These are phyloP conservation scores for Phytophthora pluvialis DNA, from an alignment of 352 stramenopile genomes.

Conservation along the genomic window DNA sequence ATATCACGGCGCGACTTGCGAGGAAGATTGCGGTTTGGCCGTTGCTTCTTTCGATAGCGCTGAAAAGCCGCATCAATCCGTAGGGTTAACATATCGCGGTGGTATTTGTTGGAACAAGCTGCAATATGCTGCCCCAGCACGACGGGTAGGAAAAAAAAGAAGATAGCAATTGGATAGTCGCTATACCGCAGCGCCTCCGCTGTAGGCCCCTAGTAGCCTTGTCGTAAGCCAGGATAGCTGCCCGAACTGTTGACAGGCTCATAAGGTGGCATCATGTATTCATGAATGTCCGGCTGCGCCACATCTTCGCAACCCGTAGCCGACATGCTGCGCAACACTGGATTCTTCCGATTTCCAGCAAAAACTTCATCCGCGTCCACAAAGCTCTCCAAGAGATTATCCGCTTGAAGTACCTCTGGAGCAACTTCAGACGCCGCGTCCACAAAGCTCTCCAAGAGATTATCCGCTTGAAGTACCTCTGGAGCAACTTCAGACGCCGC, in stretches of 20 bases:
- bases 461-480: too few relatives aligned
- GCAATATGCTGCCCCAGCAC: conserved; percentile 28
- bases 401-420: too few relatives aligned
- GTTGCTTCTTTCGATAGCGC: conserved; percentile 7
- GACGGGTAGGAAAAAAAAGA: conserved; percentile 8
- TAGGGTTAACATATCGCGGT: conserved; percentile 5
- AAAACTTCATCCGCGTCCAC: conserved; percentile 15
- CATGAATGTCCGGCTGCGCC: conserved; percentile 7
- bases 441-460: too few relatives aligned
- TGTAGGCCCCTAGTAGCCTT: conserved; percentile 5
- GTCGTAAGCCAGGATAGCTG: conserved; percentile 9
- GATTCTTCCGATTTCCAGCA: conserved; percentile 17
- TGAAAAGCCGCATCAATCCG: conserved; percentile 2
- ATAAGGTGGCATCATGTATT: too few relatives aligned
- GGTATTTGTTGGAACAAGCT: conserved; percentile 19
- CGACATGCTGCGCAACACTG: conserved; percentile 13
- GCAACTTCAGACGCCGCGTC: too few relatives aligned
- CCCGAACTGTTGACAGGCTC: neutral
- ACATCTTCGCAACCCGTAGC: conserved; percentile 12
- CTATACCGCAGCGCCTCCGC: neutral
- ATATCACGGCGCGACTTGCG: conserved; percentile 20
- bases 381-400: conserved; percentile 15
- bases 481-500: too few relatives aligned
- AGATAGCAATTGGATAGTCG: conserved; percentile 9
- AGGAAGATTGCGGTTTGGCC: neutral